phyloP scores from a whole-genome alignment of 2,329 filamentous ascomycete genomes.

The Tolypocladium inflatum region DNA sequence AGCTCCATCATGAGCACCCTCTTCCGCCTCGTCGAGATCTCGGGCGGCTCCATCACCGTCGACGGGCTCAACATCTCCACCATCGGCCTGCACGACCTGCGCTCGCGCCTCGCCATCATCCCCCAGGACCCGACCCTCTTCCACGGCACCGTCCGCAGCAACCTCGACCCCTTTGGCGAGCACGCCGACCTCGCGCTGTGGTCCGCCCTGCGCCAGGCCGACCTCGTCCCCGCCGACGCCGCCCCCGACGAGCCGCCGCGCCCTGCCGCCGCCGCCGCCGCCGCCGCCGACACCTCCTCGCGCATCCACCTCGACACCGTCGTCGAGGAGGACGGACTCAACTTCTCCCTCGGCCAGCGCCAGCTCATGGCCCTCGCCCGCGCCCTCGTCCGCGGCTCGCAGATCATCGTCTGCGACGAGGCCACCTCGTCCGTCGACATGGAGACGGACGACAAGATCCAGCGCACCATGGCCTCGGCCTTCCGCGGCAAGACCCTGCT shows the following conservation, averaged over 20 bases:
- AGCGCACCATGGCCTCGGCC: constrained; percentile 73
- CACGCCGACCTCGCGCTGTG: constrained; percentile 71
- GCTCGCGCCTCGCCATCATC: constrained; percentile 71
- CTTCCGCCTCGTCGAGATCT: constrained; percentile 65
- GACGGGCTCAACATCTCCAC: constrained; percentile 62
- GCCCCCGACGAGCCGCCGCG: constrained; percentile 60
- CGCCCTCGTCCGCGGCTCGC: constrained; percentile 75
- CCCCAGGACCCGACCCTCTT: constrained; percentile 80
- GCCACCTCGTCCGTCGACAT: constrained; percentile 90
- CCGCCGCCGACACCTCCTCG: constrained; percentile 63
- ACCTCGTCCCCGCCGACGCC: constrained; percentile 51
- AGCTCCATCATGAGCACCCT: constrained; percentile 75
- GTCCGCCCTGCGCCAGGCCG: constrained; percentile 67
- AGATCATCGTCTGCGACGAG: constrained; percentile 96
- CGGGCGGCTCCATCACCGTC: constrained; percentile 51
- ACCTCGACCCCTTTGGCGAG: constrained; percentile 73
- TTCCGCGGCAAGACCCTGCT: constrained; percentile 83
- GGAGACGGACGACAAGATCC: constrained; percentile 94
- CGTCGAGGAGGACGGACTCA: constrained; percentile 91
- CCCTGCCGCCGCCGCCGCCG: constrained; percentile 28
- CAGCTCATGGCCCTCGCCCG: constrained; percentile 92
- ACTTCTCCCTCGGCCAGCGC: constrained; percentile 90
- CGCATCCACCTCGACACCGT: constrained; percentile 74
- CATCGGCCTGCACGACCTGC: constrained; percentile 65
- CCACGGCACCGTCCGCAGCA: constrained; percentile 68